Evolutionary conservation across 2,329 filamentous ascomycete genomes (phyloP), one percentile per base, ranked within the genome.

Genomic region (Zarea fungicola): DNA sequence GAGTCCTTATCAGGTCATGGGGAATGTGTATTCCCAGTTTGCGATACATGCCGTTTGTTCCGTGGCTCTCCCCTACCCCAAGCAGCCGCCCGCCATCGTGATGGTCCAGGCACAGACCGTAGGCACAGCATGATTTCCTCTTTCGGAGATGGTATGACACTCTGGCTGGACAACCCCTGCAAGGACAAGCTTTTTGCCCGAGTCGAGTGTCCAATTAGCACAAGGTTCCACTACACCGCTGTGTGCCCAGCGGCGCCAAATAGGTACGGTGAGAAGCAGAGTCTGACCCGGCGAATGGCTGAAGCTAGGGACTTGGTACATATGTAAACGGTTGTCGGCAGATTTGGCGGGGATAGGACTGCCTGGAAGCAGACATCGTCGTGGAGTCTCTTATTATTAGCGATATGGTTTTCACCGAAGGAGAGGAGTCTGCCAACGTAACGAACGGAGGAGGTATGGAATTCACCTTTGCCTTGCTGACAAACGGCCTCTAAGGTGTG

Each of bases 101-200:
- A 7, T 26, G 21, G 9, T n/a, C 42, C 18, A 28, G 16, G 21
- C 14, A 26, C 31, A 16, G 16, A 16, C 7, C 41, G 35, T 25
- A 13, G 22, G 6, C 28, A 41, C 19, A 16, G 39, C 42, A n/a
- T 35, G 29, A 49, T 42, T 49, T 49, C 46, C 46, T 49, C 29
- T 49, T 49, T 49, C 31, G 46, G 46, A 49, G 46, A 42, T 39
- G 39, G 46, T 48, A 37, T 41, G 45, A 28, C 22, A n/a, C 36
- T 42, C 45, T 48, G 45, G 45, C 26, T 48, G 45, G 45, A 48
- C 22, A 26, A 26, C 23, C 16, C 28, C 29, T 34, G 16, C 23
- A 26, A 26, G 37, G 36, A 26, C 36, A 41, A 48, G 36, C 45
- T 48, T 35, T 28, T 48, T 19, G 26, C 19, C 11, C 35, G 34